Evolutionary conservation across 2,329 filamentous ascomycete genomes (phyloP).

Genomic region (Calonectria ilicicola): DNA sequence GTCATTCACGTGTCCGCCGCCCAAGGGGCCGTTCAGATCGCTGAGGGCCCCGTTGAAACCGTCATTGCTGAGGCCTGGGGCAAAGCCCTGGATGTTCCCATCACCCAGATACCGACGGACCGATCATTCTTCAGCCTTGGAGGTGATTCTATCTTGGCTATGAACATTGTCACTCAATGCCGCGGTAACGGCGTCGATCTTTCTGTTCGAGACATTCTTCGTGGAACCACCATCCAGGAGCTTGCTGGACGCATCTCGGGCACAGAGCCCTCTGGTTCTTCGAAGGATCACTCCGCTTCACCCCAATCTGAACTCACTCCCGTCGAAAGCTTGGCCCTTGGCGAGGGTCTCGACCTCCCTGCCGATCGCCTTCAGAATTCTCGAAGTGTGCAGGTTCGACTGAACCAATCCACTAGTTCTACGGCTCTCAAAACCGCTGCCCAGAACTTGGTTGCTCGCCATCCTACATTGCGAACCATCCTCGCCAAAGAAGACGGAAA

Average conservation of each 20-base stretch:
- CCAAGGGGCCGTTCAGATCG: background rate
- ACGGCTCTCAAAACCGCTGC: background rate
- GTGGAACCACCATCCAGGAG: background rate
- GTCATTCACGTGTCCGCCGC: background rate
- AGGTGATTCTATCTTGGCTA: background rate
- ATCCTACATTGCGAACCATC: background rate
- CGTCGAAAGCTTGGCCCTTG: background rate
- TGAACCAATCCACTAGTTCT: background rate
- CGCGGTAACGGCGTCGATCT: background rate
- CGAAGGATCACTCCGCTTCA: background rate
- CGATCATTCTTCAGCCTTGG: background rate
- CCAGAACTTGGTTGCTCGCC: background rate
- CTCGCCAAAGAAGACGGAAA: background rate
- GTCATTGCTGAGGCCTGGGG: background rate
- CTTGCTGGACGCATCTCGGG: background rate
- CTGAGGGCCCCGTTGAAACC: background rate
- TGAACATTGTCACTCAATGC: slow-evolving; percentile 5
- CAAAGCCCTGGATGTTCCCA: background rate
- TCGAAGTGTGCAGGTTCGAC: background rate
- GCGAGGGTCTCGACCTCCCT: background rate
- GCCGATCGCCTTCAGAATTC: background rate
- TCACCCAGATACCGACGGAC: background rate
- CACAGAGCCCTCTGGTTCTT: background rate
- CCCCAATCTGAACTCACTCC: background rate
- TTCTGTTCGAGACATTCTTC: background rate